phyloP scores from a whole-genome alignment of 1,139 yeast species.

The Saccharomyces hybrid region DNA sequence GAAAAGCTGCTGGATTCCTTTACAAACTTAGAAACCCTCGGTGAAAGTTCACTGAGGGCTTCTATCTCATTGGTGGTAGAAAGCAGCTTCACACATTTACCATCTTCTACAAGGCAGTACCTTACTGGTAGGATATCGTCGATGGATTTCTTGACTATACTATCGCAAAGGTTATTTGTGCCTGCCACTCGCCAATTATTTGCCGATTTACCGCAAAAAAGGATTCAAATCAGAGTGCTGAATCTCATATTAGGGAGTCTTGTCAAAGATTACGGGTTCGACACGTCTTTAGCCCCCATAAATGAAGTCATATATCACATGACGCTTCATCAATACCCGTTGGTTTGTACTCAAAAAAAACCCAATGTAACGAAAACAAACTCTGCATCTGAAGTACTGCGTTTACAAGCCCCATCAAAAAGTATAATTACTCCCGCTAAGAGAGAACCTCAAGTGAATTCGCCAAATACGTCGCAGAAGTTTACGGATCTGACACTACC shows the following conservation, averaged over 20 bases:
- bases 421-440: neutral
- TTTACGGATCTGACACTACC: neutral
- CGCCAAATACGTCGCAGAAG: neutral
- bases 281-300: conserved; percentile 50
- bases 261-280: conserved; percentile 74
- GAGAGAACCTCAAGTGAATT: neutral
- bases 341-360: neutral
- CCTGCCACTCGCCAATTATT: conserved; percentile 16
- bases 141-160: conserved; percentile 1
- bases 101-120: conserved; percentile 44
- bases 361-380: neutral
- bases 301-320: conserved; percentile 60
- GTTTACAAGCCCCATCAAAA: neutral
- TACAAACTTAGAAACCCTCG: conserved; percentile 45
- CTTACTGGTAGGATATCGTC: conserved; percentile 41
- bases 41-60: conserved; percentile 46
- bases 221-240: conserved; percentile 29
- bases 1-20: conserved; percentile 13
- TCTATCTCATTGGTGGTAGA: conserved; percentile 56
- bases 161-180: conserved; percentile 19
- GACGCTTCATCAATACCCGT: conserved; percentile 47
- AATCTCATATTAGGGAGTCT: conserved; percentile 61
- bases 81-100: conserved; percentile 39
- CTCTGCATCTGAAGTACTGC: neutral
- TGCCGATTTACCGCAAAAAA: conserved; percentile 15